Conservation (phyloP, 2,329 filamentous ascomycete species). For the Aspergillus novoparasiticus region DNA sequence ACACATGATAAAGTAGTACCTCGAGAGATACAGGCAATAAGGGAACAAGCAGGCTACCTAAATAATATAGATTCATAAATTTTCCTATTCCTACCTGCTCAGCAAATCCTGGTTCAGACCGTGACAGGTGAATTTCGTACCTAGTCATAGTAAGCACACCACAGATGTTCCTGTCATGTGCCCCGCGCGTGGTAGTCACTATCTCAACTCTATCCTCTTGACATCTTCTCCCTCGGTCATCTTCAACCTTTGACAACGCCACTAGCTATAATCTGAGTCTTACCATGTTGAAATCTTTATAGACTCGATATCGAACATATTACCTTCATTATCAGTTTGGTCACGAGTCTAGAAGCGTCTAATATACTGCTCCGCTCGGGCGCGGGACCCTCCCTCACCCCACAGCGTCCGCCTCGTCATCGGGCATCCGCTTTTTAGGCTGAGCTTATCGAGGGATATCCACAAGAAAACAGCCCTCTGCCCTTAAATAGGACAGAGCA, state of each 20-base stretch:
- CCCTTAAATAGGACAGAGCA: conserved; percentile 6
- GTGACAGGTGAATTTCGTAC: not conserved
- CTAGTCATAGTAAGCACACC: not conserved
- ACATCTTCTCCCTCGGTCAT: not conserved
- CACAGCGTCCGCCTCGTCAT: conserved; percentile 21
- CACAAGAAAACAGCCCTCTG: conserved; percentile 9
- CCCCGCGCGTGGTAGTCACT: conserved; percentile 16
- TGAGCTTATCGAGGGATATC: conserved; percentile 15
- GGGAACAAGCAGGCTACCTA: not conserved
- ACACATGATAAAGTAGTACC: conserved; percentile 16
- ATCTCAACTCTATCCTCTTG: not conserved
- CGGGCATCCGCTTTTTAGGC: conserved; percentile 28
- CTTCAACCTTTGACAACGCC: not conserved
- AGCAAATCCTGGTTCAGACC: not conserved
- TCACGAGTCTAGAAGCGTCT: conserved; percentile 17
- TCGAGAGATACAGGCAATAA: not conserved
- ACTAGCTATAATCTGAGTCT: not conserved
- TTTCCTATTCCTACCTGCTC: not conserved
- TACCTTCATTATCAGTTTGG: conserved; percentile 1
- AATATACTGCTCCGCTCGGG: conserved; percentile 19
- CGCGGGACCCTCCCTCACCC: conserved; percentile 17
- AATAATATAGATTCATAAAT: not conserved
- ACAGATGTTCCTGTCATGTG: conserved; percentile 19
- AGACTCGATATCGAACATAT: not conserved
- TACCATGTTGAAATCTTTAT: not conserved